A percentile compares a stretch with the other conserved stretches of the same genome.
Evolutionary conservation across 2,329 filamentous ascomycete genomes (phyloP).

Genomic region (Nothopassalora personata): DNA sequence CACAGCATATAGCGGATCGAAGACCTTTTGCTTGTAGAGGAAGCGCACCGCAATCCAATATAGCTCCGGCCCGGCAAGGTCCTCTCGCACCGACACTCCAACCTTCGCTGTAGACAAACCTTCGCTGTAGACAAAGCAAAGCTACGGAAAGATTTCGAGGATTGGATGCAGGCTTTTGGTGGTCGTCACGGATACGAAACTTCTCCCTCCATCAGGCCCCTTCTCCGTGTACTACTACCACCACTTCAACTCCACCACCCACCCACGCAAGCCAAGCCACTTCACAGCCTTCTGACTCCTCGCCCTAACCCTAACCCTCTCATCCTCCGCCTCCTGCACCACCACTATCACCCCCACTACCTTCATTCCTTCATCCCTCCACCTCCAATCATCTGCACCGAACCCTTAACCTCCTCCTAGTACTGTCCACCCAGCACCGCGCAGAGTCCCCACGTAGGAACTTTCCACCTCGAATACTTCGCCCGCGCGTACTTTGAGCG

Average conservation of each 20-base stretch:
- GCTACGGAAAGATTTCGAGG: too few relatives aligned
- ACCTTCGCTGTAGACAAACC: too few relatives aligned
- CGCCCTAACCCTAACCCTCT: background rate
- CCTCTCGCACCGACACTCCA: too few relatives aligned
- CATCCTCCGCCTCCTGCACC: background rate
- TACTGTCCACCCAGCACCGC: background rate
- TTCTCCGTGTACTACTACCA: background rate
- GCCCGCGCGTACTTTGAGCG: background rate
- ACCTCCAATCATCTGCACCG: background rate
- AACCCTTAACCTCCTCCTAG: background rate
- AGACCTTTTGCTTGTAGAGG: background rate
- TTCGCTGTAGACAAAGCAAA: too few relatives aligned
- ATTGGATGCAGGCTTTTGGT: too few relatives aligned
- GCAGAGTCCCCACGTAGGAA: background rate
- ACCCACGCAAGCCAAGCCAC: background rate
- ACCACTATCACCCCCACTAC: background rate
- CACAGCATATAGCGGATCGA: constrained; percentile 1
- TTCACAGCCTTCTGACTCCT: background rate
- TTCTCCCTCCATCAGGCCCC: background rate
- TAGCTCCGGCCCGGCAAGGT: background rate
- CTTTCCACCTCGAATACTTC: background rate
- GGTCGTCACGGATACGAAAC: too few relatives aligned
- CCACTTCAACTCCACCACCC: background rate
- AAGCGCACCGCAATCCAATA: constrained; percentile 5
- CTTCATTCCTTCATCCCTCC: background rate